Evolutionary conservation across 2,329 filamentous ascomycete species (phyloP), one percentile per base, ranked within the genome.

Genomic region (Biscogniauxia marginata): DNA sequence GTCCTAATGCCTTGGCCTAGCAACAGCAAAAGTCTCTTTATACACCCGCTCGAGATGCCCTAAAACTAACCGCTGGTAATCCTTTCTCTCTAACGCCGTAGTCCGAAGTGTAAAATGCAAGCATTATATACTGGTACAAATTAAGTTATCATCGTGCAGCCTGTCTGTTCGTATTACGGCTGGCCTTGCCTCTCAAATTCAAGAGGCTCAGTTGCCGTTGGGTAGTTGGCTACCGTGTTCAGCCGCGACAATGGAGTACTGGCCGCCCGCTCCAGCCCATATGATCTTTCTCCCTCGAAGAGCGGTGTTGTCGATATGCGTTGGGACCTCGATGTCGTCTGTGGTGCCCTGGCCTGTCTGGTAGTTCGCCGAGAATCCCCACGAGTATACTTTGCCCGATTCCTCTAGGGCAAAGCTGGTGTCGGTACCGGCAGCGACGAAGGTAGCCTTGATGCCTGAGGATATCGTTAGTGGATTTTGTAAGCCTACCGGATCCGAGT

Each of bases 211-310:
- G 25, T 58, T 39, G 39, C 60, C 55, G 45, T 62, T 59, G 16
- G n/a, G 5, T 58, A 23, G n/a, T 65, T 59, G 3, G 11, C 11
- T 54, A 30, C 13, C 52, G 8, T 63, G 63, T 1, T 60, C 69
- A 52, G 81, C 80, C 8, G 80, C 78, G n/a, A 90, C 65, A 21
- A 90, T 74, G 1, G 86, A 88, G 72, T 85, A 97, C 70, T 97
- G 93, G 4, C 92, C 92, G 62, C 93, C 93, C n/a, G 88, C 88
- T 46, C 90, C 90, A n/a, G 89, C 90, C 74, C 82, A 91, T 30
- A 86, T 80, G 46, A 97, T 80, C 72, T 87, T 85, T 74, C 88
- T 87, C 45, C 84, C 90, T 24, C 86, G 82, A 23, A 95, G 84
- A 45, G 91, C 92, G 11, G 87, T 89, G 76, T 96, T 96, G 67